Conservation (phyloP, 164 flowering plant species). For the Piper betle region DNA sequence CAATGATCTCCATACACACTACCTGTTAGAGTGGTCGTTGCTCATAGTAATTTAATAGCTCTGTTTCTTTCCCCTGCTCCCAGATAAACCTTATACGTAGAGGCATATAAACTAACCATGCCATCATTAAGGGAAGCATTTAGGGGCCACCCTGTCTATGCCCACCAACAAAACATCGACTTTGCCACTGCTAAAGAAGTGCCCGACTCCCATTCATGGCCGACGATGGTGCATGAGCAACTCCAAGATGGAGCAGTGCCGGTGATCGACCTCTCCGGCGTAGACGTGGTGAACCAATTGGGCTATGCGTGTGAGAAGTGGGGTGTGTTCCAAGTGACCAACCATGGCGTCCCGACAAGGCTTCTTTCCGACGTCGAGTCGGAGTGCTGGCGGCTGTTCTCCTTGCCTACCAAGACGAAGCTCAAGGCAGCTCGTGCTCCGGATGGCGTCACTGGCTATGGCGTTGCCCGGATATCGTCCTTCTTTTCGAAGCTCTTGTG, state of each 20-base stretch:
- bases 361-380: conserved; percentile 38
- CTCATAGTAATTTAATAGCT: too few species aligned
- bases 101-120: conserved; percentile 16
- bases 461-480: conserved; percentile 52
- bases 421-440: conserved; percentile 56
- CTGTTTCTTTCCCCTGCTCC: too few species aligned
- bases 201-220: conserved; percentile 76
- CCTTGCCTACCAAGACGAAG: conserved; percentile 57
- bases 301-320: conserved; percentile 70
- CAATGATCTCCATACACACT: neutral
- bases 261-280: conserved; percentile 38
- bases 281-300: conserved; percentile 23
- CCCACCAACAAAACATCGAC: conserved; percentile 26
- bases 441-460: conserved; percentile 60
- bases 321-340: conserved; percentile 70
- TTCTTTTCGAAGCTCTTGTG: conserved; percentile 71
- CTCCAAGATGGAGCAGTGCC: conserved; percentile 24
- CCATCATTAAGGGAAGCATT: conserved; percentile 38
- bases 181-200: conserved; percentile 40
- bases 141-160: conserved; percentile 29
- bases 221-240: neutral
- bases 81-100: too few species aligned
- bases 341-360: conserved; percentile 43
- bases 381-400: conserved; percentile 32
- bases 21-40: too few species aligned